Evolutionary conservation across 1,284 basidiomycete genomes (phyloP).

Genomic region (Cutaneotrichosporon daszewskae): DNA sequence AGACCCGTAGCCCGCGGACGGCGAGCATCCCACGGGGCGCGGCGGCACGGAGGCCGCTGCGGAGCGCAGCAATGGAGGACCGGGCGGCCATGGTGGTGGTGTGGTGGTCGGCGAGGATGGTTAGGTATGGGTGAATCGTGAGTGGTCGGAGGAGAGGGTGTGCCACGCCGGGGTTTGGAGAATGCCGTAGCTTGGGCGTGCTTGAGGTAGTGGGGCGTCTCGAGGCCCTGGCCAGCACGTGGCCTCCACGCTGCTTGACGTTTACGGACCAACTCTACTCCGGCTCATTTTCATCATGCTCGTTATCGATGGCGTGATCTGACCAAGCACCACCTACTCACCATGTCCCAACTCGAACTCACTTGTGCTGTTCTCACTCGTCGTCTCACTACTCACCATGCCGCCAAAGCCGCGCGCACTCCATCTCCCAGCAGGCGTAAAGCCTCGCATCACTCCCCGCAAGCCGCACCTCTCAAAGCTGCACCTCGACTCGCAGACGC

Average conservation of each 20-base stretch:
- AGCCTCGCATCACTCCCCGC: constrained; percentile 11
- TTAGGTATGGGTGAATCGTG: not conserved
- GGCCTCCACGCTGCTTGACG: too few species aligned
- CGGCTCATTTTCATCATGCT: too few species aligned
- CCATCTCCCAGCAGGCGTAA: constrained; percentile 12
- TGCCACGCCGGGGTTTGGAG: too few species aligned
- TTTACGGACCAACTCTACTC: too few species aligned
- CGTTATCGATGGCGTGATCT: too few species aligned
- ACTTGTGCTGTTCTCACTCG: not conserved
- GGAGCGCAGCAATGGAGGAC: constrained; percentile 25
- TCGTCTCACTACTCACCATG: constrained; percentile 5
- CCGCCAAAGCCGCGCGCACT: constrained; percentile 13
- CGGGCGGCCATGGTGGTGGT: constrained; percentile 30
- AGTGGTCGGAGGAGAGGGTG: too few species aligned
- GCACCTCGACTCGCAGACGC: constrained; percentile 15
- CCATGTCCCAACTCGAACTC: too few species aligned
- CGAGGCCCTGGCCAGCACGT: too few species aligned
- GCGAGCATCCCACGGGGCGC: constrained; percentile 8
- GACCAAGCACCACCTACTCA: too few species aligned
- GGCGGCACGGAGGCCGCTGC: constrained; percentile 15
- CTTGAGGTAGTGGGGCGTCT: too few species aligned
- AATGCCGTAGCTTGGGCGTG: too few species aligned
- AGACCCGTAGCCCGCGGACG: constrained; percentile 26
- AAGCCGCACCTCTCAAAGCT: constrained; percentile 20
- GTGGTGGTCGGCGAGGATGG: constrained; percentile 2